phyloP scores from a whole-genome alignment of 108 stramenopile species.

The Epipyxis sp. region DNA sequence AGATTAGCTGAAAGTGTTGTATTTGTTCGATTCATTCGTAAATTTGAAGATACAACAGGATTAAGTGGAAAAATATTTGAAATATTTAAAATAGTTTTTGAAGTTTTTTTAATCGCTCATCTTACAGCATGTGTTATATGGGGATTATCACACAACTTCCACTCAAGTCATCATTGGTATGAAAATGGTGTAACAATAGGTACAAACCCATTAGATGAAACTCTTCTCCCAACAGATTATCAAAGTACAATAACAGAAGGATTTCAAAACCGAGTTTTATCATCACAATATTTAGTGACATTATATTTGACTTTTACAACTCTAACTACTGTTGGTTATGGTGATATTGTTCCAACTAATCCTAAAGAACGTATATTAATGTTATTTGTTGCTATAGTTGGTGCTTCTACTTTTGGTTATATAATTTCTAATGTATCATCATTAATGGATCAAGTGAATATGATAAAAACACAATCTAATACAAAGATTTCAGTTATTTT shows the following conservation, averaged over 20 bases:
- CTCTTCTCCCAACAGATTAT: too few species aligned
- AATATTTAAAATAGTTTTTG: conserved; percentile 17
- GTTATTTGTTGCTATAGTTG: neutral
- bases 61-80: conserved; percentile 33
- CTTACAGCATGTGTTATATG: conserved; percentile 46
- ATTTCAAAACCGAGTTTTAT: neutral
- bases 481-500: neutral
- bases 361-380: neutral
- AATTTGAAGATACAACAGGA: conserved; percentile 58
- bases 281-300: conserved; percentile 4
- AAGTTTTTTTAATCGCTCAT: conserved; percentile 50
- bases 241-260: neutral
- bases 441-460: neutral
- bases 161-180: neutral
- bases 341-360: conserved; percentile 1
- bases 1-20: conserved; percentile 54
- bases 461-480: neutral
- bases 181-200: too few species aligned
- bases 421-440: conserved; percentile 16
- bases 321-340: conserved; percentile 27
- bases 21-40: conserved; percentile 46
- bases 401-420: conserved; percentile 26
- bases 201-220: too few species aligned
- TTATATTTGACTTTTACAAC: conserved; percentile 19
- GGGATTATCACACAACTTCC: neutral